Conservation (phyloP, 768 basidiomycete genomes). For the Termitomyces sp. region DNA sequence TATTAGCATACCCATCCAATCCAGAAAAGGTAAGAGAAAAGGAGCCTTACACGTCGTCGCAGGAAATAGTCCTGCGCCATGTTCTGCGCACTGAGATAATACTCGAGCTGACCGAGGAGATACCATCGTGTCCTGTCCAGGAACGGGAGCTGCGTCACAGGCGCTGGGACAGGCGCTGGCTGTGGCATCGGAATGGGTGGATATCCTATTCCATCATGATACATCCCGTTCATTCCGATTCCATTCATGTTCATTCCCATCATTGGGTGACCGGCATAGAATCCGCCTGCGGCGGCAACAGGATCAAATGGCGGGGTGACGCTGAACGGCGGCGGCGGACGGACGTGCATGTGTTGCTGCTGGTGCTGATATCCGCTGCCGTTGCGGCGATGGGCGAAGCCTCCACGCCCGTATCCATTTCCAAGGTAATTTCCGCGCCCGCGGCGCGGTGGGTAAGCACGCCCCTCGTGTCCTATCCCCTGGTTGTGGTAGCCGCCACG, state of each 20-base stretch:
- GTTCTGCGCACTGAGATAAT: constrained; percentile 89
- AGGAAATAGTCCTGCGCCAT: constrained; percentile 86
- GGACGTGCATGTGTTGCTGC: constrained; percentile 15
- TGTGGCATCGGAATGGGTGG: constrained; percentile 5
- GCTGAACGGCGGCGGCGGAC: constrained; percentile 24
- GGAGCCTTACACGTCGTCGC: constrained; percentile 59
- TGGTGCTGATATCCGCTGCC: constrained; percentile 15
- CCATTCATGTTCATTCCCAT: constrained; percentile 10
- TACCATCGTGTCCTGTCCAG: constrained; percentile 66
- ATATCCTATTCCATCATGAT: constrained; percentile 26
- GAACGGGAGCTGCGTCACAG: constrained; percentile 31
- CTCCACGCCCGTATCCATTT: constrained; percentile 31
- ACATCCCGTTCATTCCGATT: constrained; percentile 14
- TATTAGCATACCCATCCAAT: background rate
- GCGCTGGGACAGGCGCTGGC: constrained; percentile 20
- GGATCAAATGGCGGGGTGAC: constrained; percentile 21
- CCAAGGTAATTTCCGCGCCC: constrained; percentile 25
- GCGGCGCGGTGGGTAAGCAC: constrained; percentile 6
- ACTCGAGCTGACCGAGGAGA: constrained; percentile 83
- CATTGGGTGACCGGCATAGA: background rate
- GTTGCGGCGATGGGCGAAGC: constrained; percentile 28
- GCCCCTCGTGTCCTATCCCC: constrained; percentile 1
- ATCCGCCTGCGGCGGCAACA: background rate
- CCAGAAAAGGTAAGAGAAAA: background rate
- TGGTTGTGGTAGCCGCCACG: background rate